Percentiles rank a stretch among this genome's conserved stretches.
Evolutionary conservation across 78 protist species (phyloP).

Genomic region (Goniomonas avonlea): DNA sequence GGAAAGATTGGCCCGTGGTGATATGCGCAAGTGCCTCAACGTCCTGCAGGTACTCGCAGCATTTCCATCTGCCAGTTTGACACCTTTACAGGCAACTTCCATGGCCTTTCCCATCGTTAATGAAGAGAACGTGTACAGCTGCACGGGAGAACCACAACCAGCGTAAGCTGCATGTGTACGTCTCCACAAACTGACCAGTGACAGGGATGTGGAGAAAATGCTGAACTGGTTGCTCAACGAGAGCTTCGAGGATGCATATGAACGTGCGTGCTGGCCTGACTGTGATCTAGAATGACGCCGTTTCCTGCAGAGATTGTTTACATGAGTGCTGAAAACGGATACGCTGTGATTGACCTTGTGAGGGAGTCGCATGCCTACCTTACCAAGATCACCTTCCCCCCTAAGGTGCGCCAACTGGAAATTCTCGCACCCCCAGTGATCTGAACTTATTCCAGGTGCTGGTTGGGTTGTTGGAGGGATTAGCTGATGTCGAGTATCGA

Average conservation of each 20-base stretch:
- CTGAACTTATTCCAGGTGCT: too few relatives aligned
- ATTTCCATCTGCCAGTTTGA: not conserved
- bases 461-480: too few relatives aligned
- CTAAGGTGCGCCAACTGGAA: too few relatives aligned
- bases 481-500: too few relatives aligned
- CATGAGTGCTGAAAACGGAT: not conserved
- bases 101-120: slow-evolving; percentile 28
- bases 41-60: slow-evolving; percentile 49
- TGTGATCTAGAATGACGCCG: not conserved
- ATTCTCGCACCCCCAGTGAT: too few relatives aligned
- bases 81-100: slow-evolving; percentile 10
- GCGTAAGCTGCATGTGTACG: not conserved
- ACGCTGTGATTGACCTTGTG: too few relatives aligned
- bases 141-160: slow-evolving; percentile 71
- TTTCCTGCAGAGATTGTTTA: not conserved
- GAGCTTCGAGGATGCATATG: slow-evolving; percentile 31
- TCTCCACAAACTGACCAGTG: too few relatives aligned
- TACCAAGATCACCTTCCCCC: too few relatives aligned
- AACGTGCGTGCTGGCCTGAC: not conserved
- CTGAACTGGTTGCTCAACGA: slow-evolving; percentile 34
- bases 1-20: slow-evolving; percentile 32
- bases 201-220: not conserved
- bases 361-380: too few relatives aligned
- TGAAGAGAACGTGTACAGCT: slow-evolving; percentile 52
- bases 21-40: slow-evolving; percentile 70